Percentiles rank a stretch among this genome's conserved stretches.
Evolutionary conservation across 2,329 filamentous ascomycete species (phyloP).

Genomic region (Rhinocladiella mackenziei): DNA sequence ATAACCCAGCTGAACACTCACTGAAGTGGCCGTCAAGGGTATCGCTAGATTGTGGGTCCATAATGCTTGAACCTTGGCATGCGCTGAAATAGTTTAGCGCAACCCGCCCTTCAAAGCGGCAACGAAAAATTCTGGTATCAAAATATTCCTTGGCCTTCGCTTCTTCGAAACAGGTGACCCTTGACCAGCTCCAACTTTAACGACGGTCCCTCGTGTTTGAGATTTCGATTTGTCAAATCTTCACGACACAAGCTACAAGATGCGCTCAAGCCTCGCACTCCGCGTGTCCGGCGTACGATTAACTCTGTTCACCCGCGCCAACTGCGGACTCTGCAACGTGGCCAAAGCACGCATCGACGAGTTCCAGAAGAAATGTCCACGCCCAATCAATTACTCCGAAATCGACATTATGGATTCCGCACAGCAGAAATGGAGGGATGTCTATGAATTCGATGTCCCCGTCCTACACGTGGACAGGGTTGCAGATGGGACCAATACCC

Average conservation of each 20-base stretch:
- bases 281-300: conserved; percentile 38
- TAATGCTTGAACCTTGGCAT: too few relatives aligned
- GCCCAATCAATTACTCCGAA: conserved; percentile 53
- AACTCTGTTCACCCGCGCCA: conserved; percentile 58
- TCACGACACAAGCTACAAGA: conserved; percentile 8
- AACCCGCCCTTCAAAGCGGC: too few relatives aligned
- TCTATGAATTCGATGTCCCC: conserved; percentile 63
- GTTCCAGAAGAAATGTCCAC: conserved; percentile 49
- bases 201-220: too few relatives aligned
- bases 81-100: too few relatives aligned
- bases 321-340: conserved; percentile 59
- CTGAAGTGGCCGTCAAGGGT: too few relatives aligned
- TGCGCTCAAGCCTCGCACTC: conserved; percentile 21
- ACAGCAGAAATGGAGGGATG: conserved; percentile 55
- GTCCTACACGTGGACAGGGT: conserved; percentile 57
- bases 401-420: conserved; percentile 55
- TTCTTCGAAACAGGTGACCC: too few relatives aligned
- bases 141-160: too few relatives aligned
- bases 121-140: too few relatives aligned
- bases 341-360: conserved; percentile 55
- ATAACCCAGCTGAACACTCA: too few relatives aligned
- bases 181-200: too few relatives aligned
- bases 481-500: conserved; percentile 24
- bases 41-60: too few relatives aligned
- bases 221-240: too few relatives aligned